Base-by-base conservation (phyloP, 352 stramenopile genomes). In the Phytophthora sansomeana region DNA sequence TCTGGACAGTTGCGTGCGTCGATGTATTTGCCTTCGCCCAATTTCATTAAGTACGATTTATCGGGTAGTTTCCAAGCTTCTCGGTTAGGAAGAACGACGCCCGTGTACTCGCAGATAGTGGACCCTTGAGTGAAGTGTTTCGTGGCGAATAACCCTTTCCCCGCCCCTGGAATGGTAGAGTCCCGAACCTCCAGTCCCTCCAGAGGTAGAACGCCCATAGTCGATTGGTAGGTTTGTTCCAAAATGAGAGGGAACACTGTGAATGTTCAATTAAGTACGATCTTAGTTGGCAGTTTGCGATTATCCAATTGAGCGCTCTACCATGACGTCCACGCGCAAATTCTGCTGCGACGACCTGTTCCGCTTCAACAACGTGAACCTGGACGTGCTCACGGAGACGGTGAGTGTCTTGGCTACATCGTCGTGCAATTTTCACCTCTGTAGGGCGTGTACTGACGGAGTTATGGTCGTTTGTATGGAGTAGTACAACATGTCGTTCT, bases 361-460 rank as follows among this genome's bases (percentile, higher is more conserved):
- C 63, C 90, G 91, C 51, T 99, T 99, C 81, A 99, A 99, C 77
- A 98, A 99, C 51, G 92, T 99, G 62, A 99, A 99, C 74, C 84
- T 99, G 43, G 97, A 99, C 74, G 85, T 98, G 54, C 81, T 99
- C 17, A 99, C 96, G 33, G 94, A 96, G 83, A 99, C 95, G 83
- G 83, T 93, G 53, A 21, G 77, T 24, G 66, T 13, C 24, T 32
- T 39, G 3, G 19, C 35, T 42, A 17, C 44, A 17, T 21, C 56
- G n/a, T 24, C 29, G 56, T 33, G n/a, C 19, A 7, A n/a, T 9
- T 33, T 53, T 4, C 17, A 32, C 14, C 14, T 26, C 13, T 35
- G 0, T 26, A 29, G 13, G 19, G 16, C 8, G 30, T 30, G 24
- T 50, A 65, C 56, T 67, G 35, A 71, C 49, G 3, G 35, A 65